Evolutionary conservation across 768 basidiomycete species (phyloP).

Genomic region (Sarcomyxa edulis): DNA sequence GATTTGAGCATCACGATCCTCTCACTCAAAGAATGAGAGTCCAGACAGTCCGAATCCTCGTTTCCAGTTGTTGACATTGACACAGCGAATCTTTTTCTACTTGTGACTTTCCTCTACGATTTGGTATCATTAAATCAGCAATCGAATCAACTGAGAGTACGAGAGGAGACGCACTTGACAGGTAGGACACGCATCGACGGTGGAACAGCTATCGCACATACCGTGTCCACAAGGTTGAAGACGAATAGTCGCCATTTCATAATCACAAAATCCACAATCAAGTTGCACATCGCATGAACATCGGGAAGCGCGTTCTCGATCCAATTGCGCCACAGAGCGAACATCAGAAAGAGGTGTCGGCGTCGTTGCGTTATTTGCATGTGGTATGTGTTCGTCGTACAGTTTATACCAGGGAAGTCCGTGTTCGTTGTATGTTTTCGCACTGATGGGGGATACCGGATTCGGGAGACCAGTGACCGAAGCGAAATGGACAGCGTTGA

Average conservation of each 20-base stretch:
- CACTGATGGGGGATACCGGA: slow-evolving; percentile 10
- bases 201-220: slow-evolving; percentile 1
- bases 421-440: slow-evolving; percentile 9
- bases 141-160: no score
- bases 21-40: neutral
- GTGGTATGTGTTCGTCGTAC: slow-evolving; percentile 14
- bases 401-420: slow-evolving; percentile 13
- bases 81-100: neutral
- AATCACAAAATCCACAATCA: neutral
- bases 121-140: no score
- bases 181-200: neutral
- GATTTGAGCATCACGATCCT: slow-evolving; percentile 1
- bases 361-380: slow-evolving; percentile 7
- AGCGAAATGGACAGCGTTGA: slow-evolving; percentile 11
- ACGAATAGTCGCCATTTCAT: neutral
- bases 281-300: neutral
- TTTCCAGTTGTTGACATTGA: neutral
- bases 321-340: neutral
- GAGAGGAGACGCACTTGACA: neutral
- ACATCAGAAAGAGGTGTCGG: neutral
- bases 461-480: slow-evolving; percentile 10
- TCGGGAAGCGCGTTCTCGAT: neutral
- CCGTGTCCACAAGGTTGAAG: neutral
- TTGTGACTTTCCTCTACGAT: no score
- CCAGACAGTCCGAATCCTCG: slow-evolving; percentile 1